phyloP scores from a whole-genome alignment of 345 rosid genomes.

The Anastatica hierochuntica region DNA sequence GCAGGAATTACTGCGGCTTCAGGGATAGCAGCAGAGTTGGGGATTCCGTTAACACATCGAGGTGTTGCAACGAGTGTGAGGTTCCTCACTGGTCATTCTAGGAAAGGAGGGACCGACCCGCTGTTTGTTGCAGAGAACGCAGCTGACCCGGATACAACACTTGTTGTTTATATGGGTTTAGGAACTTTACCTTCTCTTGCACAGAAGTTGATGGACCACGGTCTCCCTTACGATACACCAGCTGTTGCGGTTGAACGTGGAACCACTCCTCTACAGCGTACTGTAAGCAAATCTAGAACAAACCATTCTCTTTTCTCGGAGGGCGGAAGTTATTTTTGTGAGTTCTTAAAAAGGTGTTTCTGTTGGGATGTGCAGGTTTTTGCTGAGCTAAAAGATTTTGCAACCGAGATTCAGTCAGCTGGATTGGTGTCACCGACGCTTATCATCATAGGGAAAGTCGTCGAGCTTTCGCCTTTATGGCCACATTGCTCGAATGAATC shows the following conservation, averaged over 20 bases:
- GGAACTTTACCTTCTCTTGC: slow-evolving; percentile 89
- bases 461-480: slow-evolving; percentile 83
- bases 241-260: slow-evolving; percentile 91
- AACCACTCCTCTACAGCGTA: slow-evolving; percentile 68
- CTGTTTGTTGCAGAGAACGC: slow-evolving; percentile 81
- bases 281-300: slow-evolving; percentile 32
- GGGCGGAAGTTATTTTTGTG: neutral
- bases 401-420: slow-evolving; percentile 43
- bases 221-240: slow-evolving; percentile 71
- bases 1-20: slow-evolving; percentile 96
- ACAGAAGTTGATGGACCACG: slow-evolving; percentile 68
- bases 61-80: slow-evolving; percentile 86
- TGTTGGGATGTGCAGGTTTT: slow-evolving; percentile 45
- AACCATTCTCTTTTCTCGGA: too few relatives aligned
- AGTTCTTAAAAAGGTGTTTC: neutral
- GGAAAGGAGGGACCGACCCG: slow-evolving; percentile 83
- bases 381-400: slow-evolving; percentile 70
- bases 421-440: slow-evolving; percentile 73
- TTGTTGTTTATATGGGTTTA: slow-evolving; percentile 93
- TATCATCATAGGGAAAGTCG: slow-evolving; percentile 81
- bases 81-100: slow-evolving; percentile 85
- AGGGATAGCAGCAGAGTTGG: slow-evolving; percentile 90
- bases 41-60: slow-evolving; percentile 89
- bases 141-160: slow-evolving; percentile 82
- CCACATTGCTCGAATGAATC: slow-evolving; percentile 35